A percentile compares a stretch with the other conserved stretches of the same genome.
phyloP scores from a whole-genome alignment of 2,329 filamentous ascomycete genomes.

The Fusarium staphyleae region DNA sequence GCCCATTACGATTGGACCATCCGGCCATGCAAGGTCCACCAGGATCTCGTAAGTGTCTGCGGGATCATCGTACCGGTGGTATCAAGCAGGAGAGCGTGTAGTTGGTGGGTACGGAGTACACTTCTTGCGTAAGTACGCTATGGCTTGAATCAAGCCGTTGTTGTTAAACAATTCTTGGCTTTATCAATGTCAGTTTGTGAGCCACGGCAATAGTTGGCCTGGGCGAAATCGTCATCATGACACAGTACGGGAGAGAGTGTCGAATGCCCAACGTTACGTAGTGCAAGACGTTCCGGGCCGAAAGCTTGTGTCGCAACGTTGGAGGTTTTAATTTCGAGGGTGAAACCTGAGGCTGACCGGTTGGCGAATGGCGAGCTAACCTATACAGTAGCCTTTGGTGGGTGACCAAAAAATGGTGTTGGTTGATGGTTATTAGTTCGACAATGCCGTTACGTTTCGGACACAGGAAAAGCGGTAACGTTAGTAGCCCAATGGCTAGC shows the following conservation, averaged over 20 bases:
- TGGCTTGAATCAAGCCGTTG: slow-evolving; percentile 2
- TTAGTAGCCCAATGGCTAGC: no score
- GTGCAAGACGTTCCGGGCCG: slow-evolving; percentile 1
- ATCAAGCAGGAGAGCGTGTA: no score
- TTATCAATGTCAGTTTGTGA: no score
- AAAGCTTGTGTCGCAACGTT: slow-evolving; percentile 4
- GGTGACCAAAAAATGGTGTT: neutral
- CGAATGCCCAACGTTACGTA: no score
- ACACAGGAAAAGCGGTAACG: neutral
- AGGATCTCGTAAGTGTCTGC: slow-evolving; percentile 27
- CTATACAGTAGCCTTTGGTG: no score
- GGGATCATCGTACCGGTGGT: slow-evolving; percentile 30
- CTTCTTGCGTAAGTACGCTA: neutral
- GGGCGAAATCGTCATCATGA: slow-evolving; percentile 17
- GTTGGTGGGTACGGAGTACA: no score
- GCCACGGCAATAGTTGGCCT: no score
- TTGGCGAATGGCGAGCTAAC: neutral
- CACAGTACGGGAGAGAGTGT: neutral
- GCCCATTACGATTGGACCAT: slow-evolving; percentile 18
- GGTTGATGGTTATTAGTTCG: neutral
- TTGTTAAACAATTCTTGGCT: neutral
- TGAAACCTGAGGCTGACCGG: neutral
- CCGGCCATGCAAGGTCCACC: slow-evolving; percentile 13
- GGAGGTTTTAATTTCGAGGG: neutral
- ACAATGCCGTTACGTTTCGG: slow-evolving; percentile 1